Evolutionary conservation across 129 eudicot species (phyloP).

Genomic region (Centella asiatica): DNA sequence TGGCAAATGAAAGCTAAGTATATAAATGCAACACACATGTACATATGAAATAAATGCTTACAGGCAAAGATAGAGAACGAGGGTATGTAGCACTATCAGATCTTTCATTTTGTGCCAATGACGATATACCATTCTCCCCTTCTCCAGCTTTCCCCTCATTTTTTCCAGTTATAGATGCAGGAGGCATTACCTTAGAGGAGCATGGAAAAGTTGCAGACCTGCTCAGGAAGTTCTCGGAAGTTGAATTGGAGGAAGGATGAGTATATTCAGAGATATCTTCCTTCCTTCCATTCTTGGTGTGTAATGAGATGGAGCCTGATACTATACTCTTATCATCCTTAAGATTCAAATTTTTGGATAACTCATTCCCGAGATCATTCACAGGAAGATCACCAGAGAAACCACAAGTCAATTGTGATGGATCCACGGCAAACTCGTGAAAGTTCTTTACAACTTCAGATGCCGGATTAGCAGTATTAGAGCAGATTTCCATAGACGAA

Average conservation of each 20-base stretch:
- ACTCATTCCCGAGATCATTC: conserved; percentile 34
- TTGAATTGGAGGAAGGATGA: conserved; percentile 11
- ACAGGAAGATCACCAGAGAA: conserved; percentile 24
- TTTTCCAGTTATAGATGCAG: conserved; percentile 10
- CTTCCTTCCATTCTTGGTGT: conserved; percentile 12
- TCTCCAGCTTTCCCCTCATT: conserved; percentile 4
- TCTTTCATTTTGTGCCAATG: conserved; percentile 16
- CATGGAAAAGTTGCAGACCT: conserved; percentile 53
- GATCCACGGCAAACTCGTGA: conserved; percentile 20
- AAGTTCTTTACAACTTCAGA: conserved; percentile 30
- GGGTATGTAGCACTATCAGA: conserved; percentile 19
- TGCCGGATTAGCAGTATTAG: conserved; percentile 25
- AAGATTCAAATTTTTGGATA: conserved; percentile 32
- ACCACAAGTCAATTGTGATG: conserved; percentile 19
- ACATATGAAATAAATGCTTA: conserved; percentile 32
- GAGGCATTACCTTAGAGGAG: conserved; percentile 6
- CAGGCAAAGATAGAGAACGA: conserved; percentile 59
- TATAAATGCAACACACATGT: neutral
- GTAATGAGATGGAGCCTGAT: conserved; percentile 19
- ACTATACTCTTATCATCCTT: conserved; percentile 25
- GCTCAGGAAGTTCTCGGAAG: conserved; percentile 32
- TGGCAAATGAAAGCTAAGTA: neutral
- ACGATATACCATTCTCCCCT: conserved; percentile 16
- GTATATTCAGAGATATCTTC: conserved; percentile 22
- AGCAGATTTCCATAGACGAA: conserved; percentile 47